Evolutionary conservation across 139 green algal species (phyloP).

Genomic region (Microglena sp.): DNA sequence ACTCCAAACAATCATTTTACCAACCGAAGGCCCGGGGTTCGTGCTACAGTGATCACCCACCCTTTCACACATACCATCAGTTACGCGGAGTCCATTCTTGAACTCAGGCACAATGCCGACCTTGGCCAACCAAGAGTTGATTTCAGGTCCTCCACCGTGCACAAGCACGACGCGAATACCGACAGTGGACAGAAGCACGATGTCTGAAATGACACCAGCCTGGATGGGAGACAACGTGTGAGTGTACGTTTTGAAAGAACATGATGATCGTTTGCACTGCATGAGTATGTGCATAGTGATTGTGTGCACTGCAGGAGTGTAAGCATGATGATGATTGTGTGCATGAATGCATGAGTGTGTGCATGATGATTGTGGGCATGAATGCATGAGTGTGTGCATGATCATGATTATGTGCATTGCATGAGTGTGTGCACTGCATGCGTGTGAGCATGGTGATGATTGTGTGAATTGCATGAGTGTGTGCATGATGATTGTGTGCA

Average conservation of each 20-base stretch:
- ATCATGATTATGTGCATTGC: no score
- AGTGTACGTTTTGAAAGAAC: neutral
- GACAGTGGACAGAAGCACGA: conserved; percentile 89
- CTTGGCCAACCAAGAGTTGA: conserved; percentile 95
- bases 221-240: conserved; percentile 20
- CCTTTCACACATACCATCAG: conserved; percentile 78
- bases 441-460: no score
- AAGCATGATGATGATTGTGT: no score
- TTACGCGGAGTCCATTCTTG: conserved; percentile 94
- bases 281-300: neutral
- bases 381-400: no score
- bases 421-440: no score
- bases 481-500: no score
- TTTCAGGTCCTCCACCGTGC: conserved; percentile 96
- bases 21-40: no score
- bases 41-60: no score
- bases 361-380: neutral
- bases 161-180: conserved; percentile 90
- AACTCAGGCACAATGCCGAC: conserved; percentile 92
- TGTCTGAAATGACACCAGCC: conserved; percentile 84
- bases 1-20: no score
- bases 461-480: no score
- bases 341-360: neutral
- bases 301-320: neutral
- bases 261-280: conserved; percentile 2